Evolutionary conservation across 2,329 filamentous ascomycete genomes (phyloP).

Genomic region (Blastomyces percursus): DNA sequence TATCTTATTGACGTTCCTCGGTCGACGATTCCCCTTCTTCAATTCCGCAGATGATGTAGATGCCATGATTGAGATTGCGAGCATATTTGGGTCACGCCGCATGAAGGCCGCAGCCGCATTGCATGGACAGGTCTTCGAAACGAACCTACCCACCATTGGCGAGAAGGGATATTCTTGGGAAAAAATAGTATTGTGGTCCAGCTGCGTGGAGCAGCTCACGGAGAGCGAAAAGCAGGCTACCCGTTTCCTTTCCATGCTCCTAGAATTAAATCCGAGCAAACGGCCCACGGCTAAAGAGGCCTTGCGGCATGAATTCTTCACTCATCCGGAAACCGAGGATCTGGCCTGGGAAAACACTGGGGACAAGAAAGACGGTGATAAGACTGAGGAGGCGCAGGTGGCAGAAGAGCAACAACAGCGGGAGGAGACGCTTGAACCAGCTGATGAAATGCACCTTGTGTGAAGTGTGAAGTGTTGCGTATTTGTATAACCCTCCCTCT

Average conservation of each 20-base stretch:
- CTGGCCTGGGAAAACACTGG: constrained; percentile 11
- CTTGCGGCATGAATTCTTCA: constrained; percentile 37
- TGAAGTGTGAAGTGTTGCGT: constrained; percentile 3
- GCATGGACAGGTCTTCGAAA: constrained; percentile 87
- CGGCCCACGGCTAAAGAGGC: constrained; percentile 35
- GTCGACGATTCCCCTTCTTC: constrained; percentile 92
- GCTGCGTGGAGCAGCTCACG: constrained; percentile 55
- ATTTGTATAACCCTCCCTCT: neutral
- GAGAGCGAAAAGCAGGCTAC: constrained; percentile 37
- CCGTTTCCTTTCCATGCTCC: constrained; percentile 31
- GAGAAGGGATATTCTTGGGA: constrained; percentile 76
- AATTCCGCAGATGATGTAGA: constrained; percentile 98
- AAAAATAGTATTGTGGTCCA: constrained; percentile 93
- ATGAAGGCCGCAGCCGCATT: constrained; percentile 76
- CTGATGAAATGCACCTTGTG: constrained; percentile 14
- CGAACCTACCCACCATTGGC: constrained; percentile 81
- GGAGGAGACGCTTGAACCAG: constrained; percentile 7
- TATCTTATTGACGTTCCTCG: constrained; percentile 91
- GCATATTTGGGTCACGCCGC: constrained; percentile 74
- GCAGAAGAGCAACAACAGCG: neutral
- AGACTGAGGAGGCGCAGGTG: neutral
- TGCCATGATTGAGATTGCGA: constrained; percentile 92
- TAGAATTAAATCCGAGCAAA: constrained; percentile 36
- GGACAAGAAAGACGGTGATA: neutral
- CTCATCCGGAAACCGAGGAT: constrained; percentile 24